Conservation (phyloP, 768 basidiomycete genomes). For the Lentinula boryana region DNA sequence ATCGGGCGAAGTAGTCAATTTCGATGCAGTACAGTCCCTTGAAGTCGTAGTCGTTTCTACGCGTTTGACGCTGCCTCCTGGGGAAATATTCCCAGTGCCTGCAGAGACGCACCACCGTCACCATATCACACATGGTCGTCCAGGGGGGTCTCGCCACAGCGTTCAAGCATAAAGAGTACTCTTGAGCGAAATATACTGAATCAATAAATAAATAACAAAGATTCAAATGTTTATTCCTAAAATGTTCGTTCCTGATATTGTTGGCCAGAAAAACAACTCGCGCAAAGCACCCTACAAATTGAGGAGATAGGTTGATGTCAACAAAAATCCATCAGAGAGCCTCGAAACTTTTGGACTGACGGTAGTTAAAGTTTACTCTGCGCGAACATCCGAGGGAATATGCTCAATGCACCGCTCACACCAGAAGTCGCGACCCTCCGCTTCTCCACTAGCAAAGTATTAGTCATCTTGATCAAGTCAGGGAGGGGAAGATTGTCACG, state of each 20-base stretch:
- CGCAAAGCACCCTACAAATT: no score
- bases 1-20: not conserved
- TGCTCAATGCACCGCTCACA: not conserved
- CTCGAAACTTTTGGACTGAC: not conserved
- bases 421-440: not conserved
- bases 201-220: not conserved
- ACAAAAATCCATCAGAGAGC: not conserved
- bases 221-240: no score
- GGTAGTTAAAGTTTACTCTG: not conserved
- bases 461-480: not conserved
- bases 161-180: not conserved
- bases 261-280: no score
- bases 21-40: slow-evolving; percentile 10
- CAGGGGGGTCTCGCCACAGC: not conserved
- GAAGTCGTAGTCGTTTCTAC: slow-evolving; percentile 11
- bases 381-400: not conserved
- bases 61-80: slow-evolving; percentile 8
- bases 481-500: not conserved
- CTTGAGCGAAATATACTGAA: not conserved
- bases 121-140: slow-evolving; percentile 12
- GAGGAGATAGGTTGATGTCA: no score
- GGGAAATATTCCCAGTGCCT: slow-evolving; percentile 11
- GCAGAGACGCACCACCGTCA: slow-evolving; percentile 10
- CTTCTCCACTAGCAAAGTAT: not conserved
- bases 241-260: no score